These are phyloP conservation scores for Magnusiomyces fungicola DNA, from an alignment of 1,139 yeast species.

Conservation along the genomic window DNA sequence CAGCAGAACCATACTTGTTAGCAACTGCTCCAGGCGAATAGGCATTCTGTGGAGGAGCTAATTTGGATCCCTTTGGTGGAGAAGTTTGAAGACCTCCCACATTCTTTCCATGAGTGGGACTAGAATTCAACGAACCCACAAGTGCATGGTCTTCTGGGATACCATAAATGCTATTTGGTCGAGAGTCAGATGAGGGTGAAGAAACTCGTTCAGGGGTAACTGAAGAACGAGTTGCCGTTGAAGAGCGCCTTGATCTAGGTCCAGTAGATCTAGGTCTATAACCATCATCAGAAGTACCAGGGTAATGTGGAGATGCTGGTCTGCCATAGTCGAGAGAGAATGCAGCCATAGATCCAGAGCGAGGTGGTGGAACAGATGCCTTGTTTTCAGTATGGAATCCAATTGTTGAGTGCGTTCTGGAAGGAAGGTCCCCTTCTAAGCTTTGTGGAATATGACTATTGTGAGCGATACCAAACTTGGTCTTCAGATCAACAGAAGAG, in stretches of 20 bases:
- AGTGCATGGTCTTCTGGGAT: slow-evolving; percentile 5
- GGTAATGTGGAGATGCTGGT: slow-evolving; percentile 1
- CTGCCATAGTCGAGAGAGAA: not conserved
- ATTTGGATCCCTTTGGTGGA: slow-evolving; percentile 14
- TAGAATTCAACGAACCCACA: slow-evolving; percentile 2
- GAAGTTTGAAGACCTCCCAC: not conserved
- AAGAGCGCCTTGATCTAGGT: slow-evolving; percentile 1
- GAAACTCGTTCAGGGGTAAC: slow-evolving; percentile 3
- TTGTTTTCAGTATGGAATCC: slow-evolving; percentile 8
- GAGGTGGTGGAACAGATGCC: not conserved
- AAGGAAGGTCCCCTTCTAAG: slow-evolving; percentile 7
- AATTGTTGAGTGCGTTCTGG: slow-evolving; percentile 10
- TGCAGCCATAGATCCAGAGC: slow-evolving; percentile 2
- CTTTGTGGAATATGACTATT: not conserved
- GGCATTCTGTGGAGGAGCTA: slow-evolving; percentile 17
- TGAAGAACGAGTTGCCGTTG: not conserved
- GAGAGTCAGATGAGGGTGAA: slow-evolving; percentile 5
- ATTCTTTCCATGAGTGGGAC: not conserved
- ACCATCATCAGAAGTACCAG: not conserved
- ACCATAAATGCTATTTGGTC: not conserved
- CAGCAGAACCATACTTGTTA: slow-evolving; percentile 11
- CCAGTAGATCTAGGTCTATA: slow-evolving; percentile 7
- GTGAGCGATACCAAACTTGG: not conserved
- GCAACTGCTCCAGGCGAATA: slow-evolving; percentile 16
- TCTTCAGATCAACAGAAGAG: slow-evolving; percentile 12